phyloP scores from a whole-genome alignment of 2,329 filamentous ascomycete genomes.

The Pestalotiopsis sp. region DNA sequence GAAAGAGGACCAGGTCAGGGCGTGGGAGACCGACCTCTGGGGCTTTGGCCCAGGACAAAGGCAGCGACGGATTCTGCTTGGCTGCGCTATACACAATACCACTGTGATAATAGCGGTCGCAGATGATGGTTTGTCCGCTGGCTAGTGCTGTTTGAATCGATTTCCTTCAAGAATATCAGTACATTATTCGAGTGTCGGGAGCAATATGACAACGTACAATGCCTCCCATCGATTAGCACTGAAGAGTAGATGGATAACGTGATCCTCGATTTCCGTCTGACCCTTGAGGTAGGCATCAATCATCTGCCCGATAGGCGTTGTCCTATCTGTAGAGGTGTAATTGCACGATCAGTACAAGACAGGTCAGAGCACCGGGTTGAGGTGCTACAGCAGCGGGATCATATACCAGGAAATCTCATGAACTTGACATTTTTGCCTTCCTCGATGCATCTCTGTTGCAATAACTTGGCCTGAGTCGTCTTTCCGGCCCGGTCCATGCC shows the following conservation, averaged over 20 bases:
- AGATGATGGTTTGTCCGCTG: conserved; percentile 74
- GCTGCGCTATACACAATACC: conserved; percentile 92
- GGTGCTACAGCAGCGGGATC: background rate
- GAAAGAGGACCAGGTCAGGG: conserved; percentile 85
- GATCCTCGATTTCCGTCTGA: conserved; percentile 75
- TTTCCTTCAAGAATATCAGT: conserved; percentile 38
- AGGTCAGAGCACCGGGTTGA: background rate
- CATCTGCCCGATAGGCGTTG: conserved; percentile 82
- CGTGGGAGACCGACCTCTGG: conserved; percentile 86
- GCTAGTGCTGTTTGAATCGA: conserved; percentile 57
- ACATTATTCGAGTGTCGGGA: background rate
- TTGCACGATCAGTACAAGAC: background rate
- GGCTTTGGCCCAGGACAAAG: conserved; percentile 77
- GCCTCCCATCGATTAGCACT: conserved; percentile 90
- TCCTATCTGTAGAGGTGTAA: conserved; percentile 62
- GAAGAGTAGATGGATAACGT: conserved; percentile 88
- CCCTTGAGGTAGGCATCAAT: conserved; percentile 83
- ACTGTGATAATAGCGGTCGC: conserved; percentile 94
- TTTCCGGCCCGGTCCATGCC: conserved; percentile 90
- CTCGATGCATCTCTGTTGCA: conserved; percentile 59
- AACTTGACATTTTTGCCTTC: conserved; percentile 51
- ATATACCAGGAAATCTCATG: conserved; percentile 61
- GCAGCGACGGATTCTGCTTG: conserved; percentile 72
- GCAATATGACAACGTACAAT: conserved; percentile 42
- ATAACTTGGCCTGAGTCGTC: conserved; percentile 80